A percentile compares a stretch with the other conserved stretches of the same genome.
Conservation (phyloP, 2,329 filamentous ascomycete species). For the Ascochyta fabae region DNA sequence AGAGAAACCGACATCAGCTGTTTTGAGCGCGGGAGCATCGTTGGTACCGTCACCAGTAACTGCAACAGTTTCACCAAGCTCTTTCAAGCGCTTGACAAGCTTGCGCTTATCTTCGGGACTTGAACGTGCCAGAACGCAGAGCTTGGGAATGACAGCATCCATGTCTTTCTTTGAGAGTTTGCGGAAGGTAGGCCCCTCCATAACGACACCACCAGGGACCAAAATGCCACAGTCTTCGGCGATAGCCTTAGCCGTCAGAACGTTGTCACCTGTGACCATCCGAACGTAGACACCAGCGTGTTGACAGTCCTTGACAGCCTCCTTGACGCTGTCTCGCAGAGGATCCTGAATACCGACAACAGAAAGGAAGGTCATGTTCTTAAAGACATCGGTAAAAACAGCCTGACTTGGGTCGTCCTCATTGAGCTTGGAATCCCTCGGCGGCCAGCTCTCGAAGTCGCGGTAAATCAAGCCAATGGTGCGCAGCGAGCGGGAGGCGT, state of each 20-base stretch:
- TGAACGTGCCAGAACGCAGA: constrained; percentile 72
- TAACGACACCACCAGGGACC: constrained; percentile 71
- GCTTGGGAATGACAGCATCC: constrained; percentile 64
- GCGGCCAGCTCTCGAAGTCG: constrained; percentile 85
- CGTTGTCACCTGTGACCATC: constrained; percentile 87
- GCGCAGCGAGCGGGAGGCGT: constrained; percentile 79
- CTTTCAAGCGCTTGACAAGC: constrained; percentile 68
- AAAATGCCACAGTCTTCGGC: constrained; percentile 80
- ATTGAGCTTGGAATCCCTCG: constrained; percentile 62
- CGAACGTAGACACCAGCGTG: constrained; percentile 78
- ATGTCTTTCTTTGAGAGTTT: constrained; percentile 69
- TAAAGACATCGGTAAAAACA: constrained; percentile 71
- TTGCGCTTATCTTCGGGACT: constrained; percentile 73
- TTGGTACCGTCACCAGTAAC: constrained; percentile 87
- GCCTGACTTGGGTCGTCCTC: constrained; percentile 69
- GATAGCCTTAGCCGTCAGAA: constrained; percentile 78
- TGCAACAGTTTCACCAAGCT: constrained; percentile 76
- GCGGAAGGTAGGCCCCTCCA: constrained; percentile 80
- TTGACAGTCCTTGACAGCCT: constrained; percentile 76
- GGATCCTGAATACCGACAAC: constrained; percentile 85
- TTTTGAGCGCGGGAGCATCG: constrained; percentile 80
- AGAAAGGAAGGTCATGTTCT: constrained; percentile 74
- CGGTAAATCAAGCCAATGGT: constrained; percentile 85
- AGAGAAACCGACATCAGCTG: constrained; percentile 82
- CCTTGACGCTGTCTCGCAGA: constrained; percentile 73